Percentiles rank a stretch among this genome's conserved stretches.
Conservation (phyloP, 2,329 filamentous ascomycete genomes). For the Apiospora pterosperma region DNA sequence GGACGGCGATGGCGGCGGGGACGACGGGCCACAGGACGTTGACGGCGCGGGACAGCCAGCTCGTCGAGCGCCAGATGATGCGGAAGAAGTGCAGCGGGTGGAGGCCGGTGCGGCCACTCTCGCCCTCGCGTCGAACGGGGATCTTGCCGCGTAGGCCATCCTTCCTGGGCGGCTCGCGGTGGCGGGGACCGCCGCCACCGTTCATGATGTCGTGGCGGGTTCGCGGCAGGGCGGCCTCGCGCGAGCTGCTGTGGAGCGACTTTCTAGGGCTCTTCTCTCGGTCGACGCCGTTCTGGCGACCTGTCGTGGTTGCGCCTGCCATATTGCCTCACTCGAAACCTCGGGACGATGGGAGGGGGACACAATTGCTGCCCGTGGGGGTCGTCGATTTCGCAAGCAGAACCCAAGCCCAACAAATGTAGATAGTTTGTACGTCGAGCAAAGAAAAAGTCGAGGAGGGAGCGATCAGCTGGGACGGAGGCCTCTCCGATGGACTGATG, state of each 20-base stretch:
- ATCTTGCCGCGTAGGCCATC: conserved; percentile 12
- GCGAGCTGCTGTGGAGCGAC: conserved; percentile 3
- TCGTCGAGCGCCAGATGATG: conserved; percentile 63
- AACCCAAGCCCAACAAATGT: too few relatives aligned
- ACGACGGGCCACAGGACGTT: conserved; percentile 76
- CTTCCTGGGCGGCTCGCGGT: conserved; percentile 3
- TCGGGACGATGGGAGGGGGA: too few relatives aligned
- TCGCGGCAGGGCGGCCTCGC: conserved; percentile 6
- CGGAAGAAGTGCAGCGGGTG: conserved; percentile 61
- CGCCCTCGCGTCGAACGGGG: conserved; percentile 45
- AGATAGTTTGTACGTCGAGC: too few relatives aligned
- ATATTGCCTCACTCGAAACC: not conserved
- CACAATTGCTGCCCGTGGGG: too few relatives aligned
- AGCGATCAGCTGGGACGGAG: too few relatives aligned
- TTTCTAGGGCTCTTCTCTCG: conserved; percentile 9
- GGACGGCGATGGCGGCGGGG: conserved; percentile 65
- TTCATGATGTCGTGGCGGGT: conserved; percentile 8
- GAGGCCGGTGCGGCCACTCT: conserved; percentile 66
- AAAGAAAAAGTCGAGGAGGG: too few relatives aligned
- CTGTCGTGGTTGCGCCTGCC: not conserved
- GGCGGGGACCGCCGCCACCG: not conserved
- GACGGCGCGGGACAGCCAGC: conserved; percentile 58
- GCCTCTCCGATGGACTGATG: too few relatives aligned
- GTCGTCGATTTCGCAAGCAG: not conserved
- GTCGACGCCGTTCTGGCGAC: not conserved